These are phyloP conservation scores for Candida sphagnicola DNA, from an alignment of 805 yeast genomes.

Conservation along the genomic window DNA sequence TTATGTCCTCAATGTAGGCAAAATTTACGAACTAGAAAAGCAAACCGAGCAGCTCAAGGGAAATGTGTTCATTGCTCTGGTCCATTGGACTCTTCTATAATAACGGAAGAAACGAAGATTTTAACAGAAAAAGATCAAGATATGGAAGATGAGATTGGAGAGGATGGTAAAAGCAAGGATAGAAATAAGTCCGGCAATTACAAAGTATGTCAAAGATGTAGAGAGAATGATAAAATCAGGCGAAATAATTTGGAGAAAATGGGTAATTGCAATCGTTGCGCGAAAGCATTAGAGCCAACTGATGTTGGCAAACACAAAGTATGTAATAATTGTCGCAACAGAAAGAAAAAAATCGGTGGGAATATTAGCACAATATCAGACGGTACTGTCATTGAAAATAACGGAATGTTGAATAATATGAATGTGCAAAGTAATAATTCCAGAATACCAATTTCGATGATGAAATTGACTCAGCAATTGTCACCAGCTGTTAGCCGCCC, in stretches of 20 bases:
- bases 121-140: conserved; percentile 7
- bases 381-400: too few species aligned
- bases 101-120: conserved; percentile 24
- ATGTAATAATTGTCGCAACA: conserved; percentile 49
- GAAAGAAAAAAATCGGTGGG: conserved; percentile 40
- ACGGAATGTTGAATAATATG: too few species aligned
- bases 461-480: background rate
- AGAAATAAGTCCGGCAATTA: conserved; percentile 25
- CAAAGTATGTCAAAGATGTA: conserved; percentile 64
- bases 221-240: conserved; percentile 57
- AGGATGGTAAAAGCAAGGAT: background rate
- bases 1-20: conserved; percentile 59
- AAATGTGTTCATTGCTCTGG: conserved; percentile 69
- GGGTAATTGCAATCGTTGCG: conserved; percentile 65
- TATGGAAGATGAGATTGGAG: background rate
- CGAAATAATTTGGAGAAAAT: conserved; percentile 51
- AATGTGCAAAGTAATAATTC: background rate
- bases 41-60: conserved; percentile 57
- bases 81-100: conserved; percentile 41
- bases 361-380: background rate
- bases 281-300: conserved; percentile 40
- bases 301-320: conserved; percentile 54
- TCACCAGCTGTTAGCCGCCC: background rate
- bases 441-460: background rate
- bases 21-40: conserved; percentile 51